These are phyloP conservation scores for Fusarium torreyae DNA, from an alignment of 2,329 filamentous ascomycete genomes.

Conservation along the genomic window DNA sequence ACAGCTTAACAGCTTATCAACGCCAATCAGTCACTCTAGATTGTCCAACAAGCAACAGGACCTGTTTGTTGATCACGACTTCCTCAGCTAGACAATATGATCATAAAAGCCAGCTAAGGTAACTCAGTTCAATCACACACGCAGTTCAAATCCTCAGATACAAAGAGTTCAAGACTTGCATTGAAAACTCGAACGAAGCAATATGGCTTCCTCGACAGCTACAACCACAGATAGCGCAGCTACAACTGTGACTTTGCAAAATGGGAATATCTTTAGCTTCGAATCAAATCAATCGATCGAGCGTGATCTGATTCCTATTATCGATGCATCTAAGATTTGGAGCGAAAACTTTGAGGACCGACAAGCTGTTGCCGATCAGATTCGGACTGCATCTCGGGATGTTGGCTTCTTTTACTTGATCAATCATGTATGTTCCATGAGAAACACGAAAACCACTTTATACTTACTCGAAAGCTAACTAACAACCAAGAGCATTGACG, in stretches of 20 bases:
- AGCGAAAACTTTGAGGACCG: conserved; percentile 4
- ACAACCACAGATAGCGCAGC: not conserved
- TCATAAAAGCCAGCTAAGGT: not conserved
- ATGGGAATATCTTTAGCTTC: conserved; percentile 5
- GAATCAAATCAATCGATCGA: not conserved
- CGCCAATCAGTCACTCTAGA: no score
- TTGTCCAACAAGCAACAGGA: no score
- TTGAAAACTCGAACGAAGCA: not conserved
- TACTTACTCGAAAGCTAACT: not conserved
- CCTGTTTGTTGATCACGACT: no score
- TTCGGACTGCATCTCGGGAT: not conserved
- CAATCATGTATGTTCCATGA: not conserved
- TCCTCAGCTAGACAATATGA: not conserved
- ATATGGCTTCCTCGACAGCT: not conserved
- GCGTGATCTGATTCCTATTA: conserved; percentile 1
- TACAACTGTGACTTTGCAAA: conserved; percentile 6
- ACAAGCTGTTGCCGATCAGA: not conserved
- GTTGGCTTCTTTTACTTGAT: conserved; percentile 8
- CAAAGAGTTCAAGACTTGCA: no score
- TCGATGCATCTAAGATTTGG: conserved; percentile 9
- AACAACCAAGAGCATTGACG: conserved; percentile 42
- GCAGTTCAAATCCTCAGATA: no score
- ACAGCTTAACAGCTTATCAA: not conserved
- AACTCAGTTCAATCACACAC: no score
- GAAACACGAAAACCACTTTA: no score